Conservation (phyloP, 495 filamentous ascomycete genomes). For the Massariosphaeria phaeospora region DNA sequence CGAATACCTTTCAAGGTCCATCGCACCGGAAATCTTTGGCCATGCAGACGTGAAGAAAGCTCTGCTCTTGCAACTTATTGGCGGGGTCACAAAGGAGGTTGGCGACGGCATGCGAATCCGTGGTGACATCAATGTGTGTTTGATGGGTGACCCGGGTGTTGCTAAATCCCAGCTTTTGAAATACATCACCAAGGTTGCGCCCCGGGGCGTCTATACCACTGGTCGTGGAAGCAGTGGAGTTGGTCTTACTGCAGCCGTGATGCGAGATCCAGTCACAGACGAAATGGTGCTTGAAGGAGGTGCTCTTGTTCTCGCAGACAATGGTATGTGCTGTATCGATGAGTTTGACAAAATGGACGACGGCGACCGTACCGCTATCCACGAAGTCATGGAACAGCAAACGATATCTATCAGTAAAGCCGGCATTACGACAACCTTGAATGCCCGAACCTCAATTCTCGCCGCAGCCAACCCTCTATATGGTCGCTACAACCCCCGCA, state of each 20-base stretch:
- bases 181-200: constrained; percentile 97
- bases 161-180: constrained; percentile 97
- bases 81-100: constrained; percentile 94
- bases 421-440: constrained; percentile 91
- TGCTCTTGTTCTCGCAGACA: constrained; percentile 91
- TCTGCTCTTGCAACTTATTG: constrained; percentile 85
- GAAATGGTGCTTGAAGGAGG: constrained; percentile 98
- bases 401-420: constrained; percentile 99
- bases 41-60: constrained; percentile 98
- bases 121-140: constrained; percentile 96
- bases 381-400: constrained; percentile 99
- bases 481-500: constrained; percentile 93
- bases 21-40: constrained; percentile 95
- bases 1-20: constrained; percentile 88
- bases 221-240: constrained; percentile 94
- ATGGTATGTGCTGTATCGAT: constrained; percentile 99
- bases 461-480: constrained; percentile 97
- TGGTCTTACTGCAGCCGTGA: constrained; percentile 94
- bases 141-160: constrained; percentile 99
- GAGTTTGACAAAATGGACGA: constrained; percentile 99
- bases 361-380: constrained; percentile 89
- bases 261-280: constrained; percentile 97
- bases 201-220: constrained; percentile 94
- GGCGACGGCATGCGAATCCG: constrained; percentile 97
- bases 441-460: constrained; percentile 94